These are phyloP conservation scores for Cytospora chrysosperma DNA, from an alignment of 2,329 filamentous ascomycete species.

Conservation along the genomic window DNA sequence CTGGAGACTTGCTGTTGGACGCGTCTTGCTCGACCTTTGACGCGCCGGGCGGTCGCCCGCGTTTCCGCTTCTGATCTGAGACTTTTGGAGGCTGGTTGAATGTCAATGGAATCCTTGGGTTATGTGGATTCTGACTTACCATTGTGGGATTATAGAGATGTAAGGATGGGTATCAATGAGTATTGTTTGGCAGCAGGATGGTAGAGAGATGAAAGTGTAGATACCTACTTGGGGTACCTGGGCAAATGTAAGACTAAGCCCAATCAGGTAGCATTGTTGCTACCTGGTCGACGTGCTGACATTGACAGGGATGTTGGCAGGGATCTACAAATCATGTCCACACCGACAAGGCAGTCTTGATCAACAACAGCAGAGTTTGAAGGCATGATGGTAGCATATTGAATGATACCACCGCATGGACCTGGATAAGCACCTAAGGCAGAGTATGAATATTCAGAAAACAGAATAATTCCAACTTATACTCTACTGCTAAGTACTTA, in stretches of 20 bases:
- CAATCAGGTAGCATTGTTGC: conserved; percentile 3
- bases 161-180: neutral
- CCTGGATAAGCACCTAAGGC: neutral
- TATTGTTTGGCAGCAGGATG: neutral
- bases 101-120: neutral
- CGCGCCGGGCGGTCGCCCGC: conserved; percentile 34
- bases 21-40: conserved; percentile 27
- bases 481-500: neutral
- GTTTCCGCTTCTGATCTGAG: conserved; percentile 36
- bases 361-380: conserved; percentile 5
- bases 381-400: neutral
- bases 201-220: neutral
- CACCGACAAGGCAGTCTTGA: neutral
- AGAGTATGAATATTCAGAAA: too few species aligned
- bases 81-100: conserved; percentile 27
- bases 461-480: too few species aligned
- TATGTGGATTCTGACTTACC: conserved; percentile 22
- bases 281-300: neutral
- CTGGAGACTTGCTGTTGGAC: conserved; percentile 23
- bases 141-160: conserved; percentile 19
- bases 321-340: neutral
- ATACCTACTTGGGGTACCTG: too few species aligned
- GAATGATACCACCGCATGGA: neutral
- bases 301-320: conserved; percentile 18
- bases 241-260: conserved; percentile 16